Conservation (phyloP, 345 rosid species). For the Citrus sinensis region DVS_A1.0 CM039161.1:8043501-8044000, state of each 20-base stretch:
- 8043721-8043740: conserved; percentile 75
- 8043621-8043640: conserved; percentile 30
- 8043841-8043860: conserved; percentile 92
- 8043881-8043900: conserved; percentile 70
- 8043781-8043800: conserved; percentile 66
- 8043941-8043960: conserved; percentile 96
- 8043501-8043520: not conserved
- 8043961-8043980: conserved; percentile 56
- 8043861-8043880: conserved; percentile 79
- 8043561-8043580: not conserved
- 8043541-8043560: conserved; percentile 4
- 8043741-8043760: conserved; percentile 81
- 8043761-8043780: conserved; percentile 73
- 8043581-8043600: conserved; percentile 19
- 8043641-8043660: conserved; percentile 60
- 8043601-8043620: conserved; percentile 68
- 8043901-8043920: conserved; percentile 65
- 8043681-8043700: conserved; percentile 87
- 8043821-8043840: conserved; percentile 84
- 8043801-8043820: conserved; percentile 62
- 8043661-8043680: conserved; percentile 93
- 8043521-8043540: conserved; percentile 12
- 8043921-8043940: conserved; percentile 90
- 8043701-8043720: conserved; percentile 73
- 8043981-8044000: conserved; percentile 48